Evolutionary conservation across 768 basidiomycete genomes (phyloP).

Genomic region (Ramaria rubella): DNA sequence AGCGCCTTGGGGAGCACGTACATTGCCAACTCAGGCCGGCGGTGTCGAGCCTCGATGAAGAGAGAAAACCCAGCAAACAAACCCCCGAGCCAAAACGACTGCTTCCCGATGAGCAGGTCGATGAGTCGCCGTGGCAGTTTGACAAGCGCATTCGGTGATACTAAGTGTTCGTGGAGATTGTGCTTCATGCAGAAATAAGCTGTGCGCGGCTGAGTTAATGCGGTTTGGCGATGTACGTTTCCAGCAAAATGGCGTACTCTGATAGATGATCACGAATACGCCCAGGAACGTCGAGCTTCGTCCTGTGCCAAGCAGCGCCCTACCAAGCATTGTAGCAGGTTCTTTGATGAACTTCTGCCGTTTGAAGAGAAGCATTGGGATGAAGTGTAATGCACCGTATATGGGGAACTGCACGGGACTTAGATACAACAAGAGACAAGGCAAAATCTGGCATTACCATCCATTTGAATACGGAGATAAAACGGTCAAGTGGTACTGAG

Average conservation of each 20-base stretch:
- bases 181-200: slow-evolving; percentile 65
- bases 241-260: slow-evolving; percentile 50
- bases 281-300: slow-evolving; percentile 86
- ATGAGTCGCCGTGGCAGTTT: slow-evolving; percentile 42
- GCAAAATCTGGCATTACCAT: slow-evolving; percentile 44
- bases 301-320: slow-evolving; percentile 62
- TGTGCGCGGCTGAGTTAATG: slow-evolving; percentile 19
- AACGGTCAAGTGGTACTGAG: slow-evolving; percentile 57
- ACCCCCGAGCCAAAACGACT: slow-evolving; percentile 70
- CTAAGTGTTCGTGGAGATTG: slow-evolving; percentile 45
- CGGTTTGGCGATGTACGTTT: not conserved
- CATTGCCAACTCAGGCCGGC: slow-evolving; percentile 91
- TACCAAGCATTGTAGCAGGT: slow-evolving; percentile 59
- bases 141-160: slow-evolving; percentile 21
- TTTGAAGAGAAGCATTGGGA: slow-evolving; percentile 82
- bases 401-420: slow-evolving; percentile 29
- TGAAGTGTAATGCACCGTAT: slow-evolving; percentile 85
- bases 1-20: slow-evolving; percentile 83
- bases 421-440: slow-evolving; percentile 13
- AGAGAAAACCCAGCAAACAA: slow-evolving; percentile 69
- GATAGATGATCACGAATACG: slow-evolving; percentile 73
- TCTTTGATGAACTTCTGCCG: slow-evolving; percentile 55
- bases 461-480: slow-evolving; percentile 77
- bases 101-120: slow-evolving; percentile 56
- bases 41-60: slow-evolving; percentile 79